These are phyloP conservation scores for Aureobasidium sp. DNA, from an alignment of 2,329 filamentous ascomycete genomes.

Conservation along the genomic window DNA sequence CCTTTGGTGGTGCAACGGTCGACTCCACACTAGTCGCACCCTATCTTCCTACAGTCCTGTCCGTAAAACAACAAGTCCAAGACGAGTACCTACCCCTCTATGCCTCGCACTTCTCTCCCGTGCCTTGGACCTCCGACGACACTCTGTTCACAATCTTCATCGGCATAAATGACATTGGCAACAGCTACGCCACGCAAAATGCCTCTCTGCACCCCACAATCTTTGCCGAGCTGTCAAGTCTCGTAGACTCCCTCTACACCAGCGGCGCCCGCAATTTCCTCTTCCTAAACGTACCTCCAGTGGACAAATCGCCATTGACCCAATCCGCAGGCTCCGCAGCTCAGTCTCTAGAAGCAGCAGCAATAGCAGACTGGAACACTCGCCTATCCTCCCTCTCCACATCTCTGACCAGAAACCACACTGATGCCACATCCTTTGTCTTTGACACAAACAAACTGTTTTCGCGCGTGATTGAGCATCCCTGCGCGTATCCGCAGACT, in stretches of 20 bases:
- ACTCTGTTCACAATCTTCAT: conserved; percentile 48
- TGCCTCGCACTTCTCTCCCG: conserved; percentile 29
- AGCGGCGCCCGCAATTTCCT: conserved; percentile 45
- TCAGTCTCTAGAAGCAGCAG: conserved; percentile 29
- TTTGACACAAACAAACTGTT: conserved; percentile 51
- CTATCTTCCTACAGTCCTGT: conserved; percentile 43
- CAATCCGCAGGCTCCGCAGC: conserved; percentile 32
- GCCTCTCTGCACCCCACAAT: conserved; percentile 29
- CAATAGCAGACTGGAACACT: conserved; percentile 48
- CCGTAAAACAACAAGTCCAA: conserved; percentile 46
- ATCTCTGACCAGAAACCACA: conserved; percentile 32
- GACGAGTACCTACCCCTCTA: conserved; percentile 38
- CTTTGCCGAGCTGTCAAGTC: conserved; percentile 32
- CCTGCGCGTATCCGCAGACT: conserved; percentile 44
- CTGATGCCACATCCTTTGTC: conserved; percentile 44
- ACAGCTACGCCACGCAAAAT: conserved; percentile 39
- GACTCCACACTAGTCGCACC: conserved; percentile 45
- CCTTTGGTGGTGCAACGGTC: conserved; percentile 41
- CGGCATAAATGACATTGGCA: conserved; percentile 52
- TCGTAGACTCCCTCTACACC: conserved; percentile 37
- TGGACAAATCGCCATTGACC: conserved; percentile 49
- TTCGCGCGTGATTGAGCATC: conserved; percentile 46
- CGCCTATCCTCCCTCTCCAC: conserved; percentile 37
- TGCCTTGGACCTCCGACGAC: conserved; percentile 39
- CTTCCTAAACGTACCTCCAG: conserved; percentile 41